Conservation (phyloP, 1,139 yeast genomes). For the Diutina rugosa region DNA sequence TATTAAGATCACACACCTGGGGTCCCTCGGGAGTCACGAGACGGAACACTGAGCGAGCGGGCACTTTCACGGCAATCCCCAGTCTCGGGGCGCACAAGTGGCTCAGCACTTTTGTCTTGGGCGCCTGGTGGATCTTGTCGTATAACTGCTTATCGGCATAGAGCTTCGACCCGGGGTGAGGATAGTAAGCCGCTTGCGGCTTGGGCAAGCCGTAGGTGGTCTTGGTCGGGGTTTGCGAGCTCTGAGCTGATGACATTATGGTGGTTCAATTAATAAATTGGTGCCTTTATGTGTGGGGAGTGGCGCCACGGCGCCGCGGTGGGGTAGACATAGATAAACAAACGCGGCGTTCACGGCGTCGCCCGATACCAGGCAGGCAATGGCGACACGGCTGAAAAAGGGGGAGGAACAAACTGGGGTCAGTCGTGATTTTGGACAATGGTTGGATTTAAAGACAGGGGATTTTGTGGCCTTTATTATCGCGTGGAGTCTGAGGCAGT, state of each 20-base stretch:
- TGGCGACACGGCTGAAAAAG: too few species aligned
- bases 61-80: conserved; percentile 49
- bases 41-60: conserved; percentile 45
- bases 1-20: conserved; percentile 57
- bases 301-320: too few species aligned
- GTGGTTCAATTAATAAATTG: background rate
- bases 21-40: conserved; percentile 58
- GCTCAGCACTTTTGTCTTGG: conserved; percentile 21
- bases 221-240: conserved; percentile 23
- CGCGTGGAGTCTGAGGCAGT: too few species aligned
- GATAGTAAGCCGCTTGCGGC: conserved; percentile 47
- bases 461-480: too few species aligned
- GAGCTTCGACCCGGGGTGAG: conserved; percentile 39
- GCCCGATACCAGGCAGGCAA: too few species aligned
- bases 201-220: conserved; percentile 30
- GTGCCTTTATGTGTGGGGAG: background rate
- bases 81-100: conserved; percentile 38
- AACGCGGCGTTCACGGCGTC: too few species aligned
- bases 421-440: too few species aligned
- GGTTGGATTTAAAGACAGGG: too few species aligned
- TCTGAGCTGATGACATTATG: background rate
- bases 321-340: too few species aligned
- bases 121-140: conserved; percentile 27
- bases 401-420: too few species aligned
- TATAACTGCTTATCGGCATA: conserved; percentile 38